phyloP scores from a whole-genome alignment of 768 basidiomycete species.

The Leucocoprinus sp. region DNA sequence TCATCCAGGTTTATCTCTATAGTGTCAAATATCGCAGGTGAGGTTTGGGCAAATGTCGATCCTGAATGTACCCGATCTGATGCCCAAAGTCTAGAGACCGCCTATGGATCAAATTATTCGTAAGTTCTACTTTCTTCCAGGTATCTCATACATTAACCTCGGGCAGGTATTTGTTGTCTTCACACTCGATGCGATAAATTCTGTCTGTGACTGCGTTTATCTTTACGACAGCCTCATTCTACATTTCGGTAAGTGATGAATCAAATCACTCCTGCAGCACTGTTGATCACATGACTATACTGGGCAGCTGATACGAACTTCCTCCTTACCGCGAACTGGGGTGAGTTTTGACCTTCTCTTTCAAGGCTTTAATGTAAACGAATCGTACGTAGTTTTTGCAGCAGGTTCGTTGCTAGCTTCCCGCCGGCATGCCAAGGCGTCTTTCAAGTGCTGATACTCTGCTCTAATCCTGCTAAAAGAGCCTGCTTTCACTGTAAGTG shows the following conservation, averaged over 20 bases:
- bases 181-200: slow-evolving; percentile 41
- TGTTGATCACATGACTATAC: neutral
- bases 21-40: slow-evolving; percentile 25
- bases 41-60: slow-evolving; percentile 11
- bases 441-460: too few relatives aligned
- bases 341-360: neutral
- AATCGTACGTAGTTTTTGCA: slow-evolving; percentile 8
- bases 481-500: slow-evolving; percentile 34
- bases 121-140: slow-evolving; percentile 20
- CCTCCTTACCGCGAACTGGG: slow-evolving; percentile 10
- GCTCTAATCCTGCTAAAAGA: slow-evolving; percentile 25
- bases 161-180: slow-evolving; percentile 21
- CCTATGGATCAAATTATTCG: slow-evolving; percentile 37
- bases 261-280: slow-evolving; percentile 4
- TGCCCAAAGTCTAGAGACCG: slow-evolving; percentile 30
- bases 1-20: slow-evolving; percentile 40
- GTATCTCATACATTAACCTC: slow-evolving; percentile 21
- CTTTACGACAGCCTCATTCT: slow-evolving; percentile 38
- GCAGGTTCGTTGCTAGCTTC: slow-evolving; percentile 1
- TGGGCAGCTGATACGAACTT: slow-evolving; percentile 13
- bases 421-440: neutral
- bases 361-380: neutral
- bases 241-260: slow-evolving; percentile 43
- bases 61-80: too few relatives aligned
- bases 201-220: slow-evolving; percentile 34